A percentile compares a stretch with the other conserved stretches of the same genome.
These are phyloP conservation scores for Kalaharituber pfeilii DNA, from an alignment of 2,329 filamentous ascomycete genomes.

Conservation along the genomic window DNA sequence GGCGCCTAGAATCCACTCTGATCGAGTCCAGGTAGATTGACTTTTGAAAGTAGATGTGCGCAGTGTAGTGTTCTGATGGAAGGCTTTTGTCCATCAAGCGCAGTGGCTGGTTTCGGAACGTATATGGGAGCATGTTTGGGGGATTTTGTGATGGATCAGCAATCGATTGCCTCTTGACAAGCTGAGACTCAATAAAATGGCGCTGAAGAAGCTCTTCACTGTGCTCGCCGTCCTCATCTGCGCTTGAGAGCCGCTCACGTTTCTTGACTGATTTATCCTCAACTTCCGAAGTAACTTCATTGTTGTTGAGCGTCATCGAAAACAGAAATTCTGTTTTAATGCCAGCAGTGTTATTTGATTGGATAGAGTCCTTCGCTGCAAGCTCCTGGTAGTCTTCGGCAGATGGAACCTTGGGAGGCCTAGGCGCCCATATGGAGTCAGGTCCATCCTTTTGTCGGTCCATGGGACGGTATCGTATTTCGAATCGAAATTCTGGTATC, in stretches of 20 bases:
- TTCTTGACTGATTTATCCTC: background rate
- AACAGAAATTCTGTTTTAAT: background rate
- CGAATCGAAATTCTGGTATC: background rate
- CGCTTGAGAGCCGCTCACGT: background rate
- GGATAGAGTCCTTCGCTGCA: background rate
- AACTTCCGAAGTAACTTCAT: background rate
- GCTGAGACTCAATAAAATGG: background rate
- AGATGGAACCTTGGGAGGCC: background rate
- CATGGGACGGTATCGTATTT: background rate
- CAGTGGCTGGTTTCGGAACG: conserved; percentile 55
- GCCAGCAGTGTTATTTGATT: background rate
- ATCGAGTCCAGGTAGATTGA: conserved; percentile 57
- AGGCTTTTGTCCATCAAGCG: conserved; percentile 70
- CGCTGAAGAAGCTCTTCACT: background rate
- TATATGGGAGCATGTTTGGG: conserved; percentile 44
- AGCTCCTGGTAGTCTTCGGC: background rate
- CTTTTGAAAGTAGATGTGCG: conserved; percentile 82
- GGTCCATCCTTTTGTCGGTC: background rate
- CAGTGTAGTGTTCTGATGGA: conserved; percentile 73
- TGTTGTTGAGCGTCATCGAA: background rate
- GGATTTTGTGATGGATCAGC: background rate
- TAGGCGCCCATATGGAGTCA: background rate
- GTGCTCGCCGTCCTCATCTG: background rate
- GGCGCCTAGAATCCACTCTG: conserved; percentile 29
- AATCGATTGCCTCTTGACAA: background rate